phyloP scores from a whole-genome alignment of 2,329 filamentous ascomycete genomes.

The Remersonia thermophila region DNA sequence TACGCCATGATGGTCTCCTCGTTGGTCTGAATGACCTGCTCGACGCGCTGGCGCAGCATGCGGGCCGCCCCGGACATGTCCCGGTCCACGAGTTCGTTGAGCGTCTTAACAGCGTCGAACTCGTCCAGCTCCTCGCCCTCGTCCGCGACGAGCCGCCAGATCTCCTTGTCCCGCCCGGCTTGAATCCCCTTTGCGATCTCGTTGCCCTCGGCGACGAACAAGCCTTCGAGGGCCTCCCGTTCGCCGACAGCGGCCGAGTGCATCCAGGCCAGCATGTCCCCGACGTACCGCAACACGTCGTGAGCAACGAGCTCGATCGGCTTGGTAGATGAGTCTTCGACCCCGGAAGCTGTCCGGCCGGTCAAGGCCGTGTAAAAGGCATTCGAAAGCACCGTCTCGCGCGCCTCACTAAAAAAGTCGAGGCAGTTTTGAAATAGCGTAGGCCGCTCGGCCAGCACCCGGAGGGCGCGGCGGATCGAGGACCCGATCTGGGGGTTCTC shows the following conservation, averaged over 20 bases:
- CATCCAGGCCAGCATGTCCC: conserved; percentile 95
- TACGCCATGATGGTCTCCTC: conserved; percentile 83
- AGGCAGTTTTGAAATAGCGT: conserved; percentile 87
- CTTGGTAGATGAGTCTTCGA: conserved; percentile 54
- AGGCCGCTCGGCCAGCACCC: conserved; percentile 79
- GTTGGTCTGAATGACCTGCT: conserved; percentile 85
- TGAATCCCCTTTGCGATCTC: conserved; percentile 76
- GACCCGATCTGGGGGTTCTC: conserved; percentile 88
- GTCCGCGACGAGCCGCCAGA: conserved; percentile 60
- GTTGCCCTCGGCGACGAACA: conserved; percentile 84
- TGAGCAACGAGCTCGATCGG: conserved; percentile 91
- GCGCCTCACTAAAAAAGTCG: conserved; percentile 81
- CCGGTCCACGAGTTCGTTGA: conserved; percentile 77
- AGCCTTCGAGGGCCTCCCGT: conserved; percentile 75
- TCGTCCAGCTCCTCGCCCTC: conserved; percentile 39
- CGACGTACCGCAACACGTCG: conserved; percentile 80
- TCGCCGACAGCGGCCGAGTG: conserved; percentile 93
- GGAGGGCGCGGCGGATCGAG: conserved; percentile 69
- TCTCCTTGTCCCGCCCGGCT: conserved; percentile 67
- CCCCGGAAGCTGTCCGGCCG: conserved; percentile 48
- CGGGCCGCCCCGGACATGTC: conserved; percentile 71
- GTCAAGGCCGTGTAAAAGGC: conserved; percentile 82
- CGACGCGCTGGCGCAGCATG: conserved; percentile 76
- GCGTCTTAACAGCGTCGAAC: conserved; percentile 71
- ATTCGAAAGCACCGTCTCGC: conserved; percentile 77